Evolutionary conservation across 2,329 filamentous ascomycete species (phyloP), one percentile per base, ranked within the genome.

Genomic region (Cryphonectria naterciae): DNA sequence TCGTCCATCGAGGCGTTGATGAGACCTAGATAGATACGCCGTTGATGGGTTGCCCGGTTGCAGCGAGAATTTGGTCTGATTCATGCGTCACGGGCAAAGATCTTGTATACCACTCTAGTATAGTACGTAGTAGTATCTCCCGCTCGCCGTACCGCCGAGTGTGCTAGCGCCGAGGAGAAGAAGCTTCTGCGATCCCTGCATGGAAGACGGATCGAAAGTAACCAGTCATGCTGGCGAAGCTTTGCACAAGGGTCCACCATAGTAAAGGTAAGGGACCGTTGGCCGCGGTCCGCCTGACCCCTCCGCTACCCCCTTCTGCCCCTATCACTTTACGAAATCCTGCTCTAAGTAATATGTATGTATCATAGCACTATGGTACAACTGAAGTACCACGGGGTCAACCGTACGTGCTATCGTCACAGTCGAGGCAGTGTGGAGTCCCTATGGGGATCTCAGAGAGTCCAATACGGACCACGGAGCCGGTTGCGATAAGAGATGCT

Each of bases 121-220:
- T n/a, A 49, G 43, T 22, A 22, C 43, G 17, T 43, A 43, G 6
- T 39, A 39, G 46, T 49, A 58, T 32, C 25, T 17, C 28, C 54
- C 43, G n/a, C 60, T 54, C 52, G 22, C 58, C 58, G 25, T 28
- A 35, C 62, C 63, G 11, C 58, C 58, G 37, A 41, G 49, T 32
- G 60, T 68, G 65, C 65, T 68, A 60, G 60, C 49, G 39, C 46
- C 13, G 41, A 35, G n/a, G 60, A 19, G 41, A 58, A n/a, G 32
- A 64, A 67, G 61, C 73, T 75, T 75, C 75, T 64, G 72, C 62
- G 19, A 76, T 71, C 75, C 76, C 76, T 76, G 75, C 74, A 71
- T 75, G 62, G 75, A 77, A 77, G 70, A 61, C n/a, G 56, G 54
- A 66, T 68, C 65, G 66, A 70, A 70, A 70, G 68, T 63, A 39